Evolutionary conservation across 2,329 filamentous ascomycete species (phyloP).

Genomic region (Huntiella omanensis): DNA sequence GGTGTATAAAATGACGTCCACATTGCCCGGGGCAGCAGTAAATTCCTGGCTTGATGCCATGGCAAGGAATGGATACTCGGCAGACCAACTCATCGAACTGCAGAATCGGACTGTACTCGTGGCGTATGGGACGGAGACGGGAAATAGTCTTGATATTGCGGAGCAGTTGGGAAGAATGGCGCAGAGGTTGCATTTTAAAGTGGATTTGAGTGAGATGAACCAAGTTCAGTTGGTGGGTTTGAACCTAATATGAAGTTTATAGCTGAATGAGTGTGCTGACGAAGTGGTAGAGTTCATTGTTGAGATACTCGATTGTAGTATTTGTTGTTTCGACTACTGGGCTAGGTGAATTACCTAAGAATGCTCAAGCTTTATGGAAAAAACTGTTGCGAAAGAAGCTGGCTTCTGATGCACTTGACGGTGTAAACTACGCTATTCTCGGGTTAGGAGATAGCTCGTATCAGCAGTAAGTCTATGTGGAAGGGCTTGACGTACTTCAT

Average conservation of each 20-base stretch:
- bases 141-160: slow-evolving; percentile 81
- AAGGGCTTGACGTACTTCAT: background rate
- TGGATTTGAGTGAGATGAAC: slow-evolving; percentile 60
- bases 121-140: slow-evolving; percentile 87
- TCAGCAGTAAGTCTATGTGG: slow-evolving; percentile 42
- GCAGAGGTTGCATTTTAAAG: slow-evolving; percentile 62
- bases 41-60: too few species aligned
- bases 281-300: slow-evolving; percentile 26
- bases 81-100: background rate
- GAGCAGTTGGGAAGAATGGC: slow-evolving; percentile 60
- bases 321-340: slow-evolving; percentile 85
- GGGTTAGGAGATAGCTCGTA: slow-evolving; percentile 92
- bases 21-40: too few species aligned
- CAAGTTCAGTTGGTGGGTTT: slow-evolving; percentile 49
- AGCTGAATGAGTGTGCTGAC: background rate
- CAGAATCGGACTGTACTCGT: slow-evolving; percentile 36
- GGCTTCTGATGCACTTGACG: slow-evolving; percentile 46
- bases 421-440: slow-evolving; percentile 64
- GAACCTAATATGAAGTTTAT: slow-evolving; percentile 11
- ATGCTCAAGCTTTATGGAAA: slow-evolving; percentile 69
- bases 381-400: slow-evolving; percentile 64
- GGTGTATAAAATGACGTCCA: too few species aligned
- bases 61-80: too few species aligned
- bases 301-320: slow-evolving; percentile 41
- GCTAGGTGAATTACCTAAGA: slow-evolving; percentile 80